These are phyloP conservation scores for Xylaria hypoxylon DNA, from an alignment of 2,329 filamentous ascomycete genomes.

Conservation along the genomic window DNA sequence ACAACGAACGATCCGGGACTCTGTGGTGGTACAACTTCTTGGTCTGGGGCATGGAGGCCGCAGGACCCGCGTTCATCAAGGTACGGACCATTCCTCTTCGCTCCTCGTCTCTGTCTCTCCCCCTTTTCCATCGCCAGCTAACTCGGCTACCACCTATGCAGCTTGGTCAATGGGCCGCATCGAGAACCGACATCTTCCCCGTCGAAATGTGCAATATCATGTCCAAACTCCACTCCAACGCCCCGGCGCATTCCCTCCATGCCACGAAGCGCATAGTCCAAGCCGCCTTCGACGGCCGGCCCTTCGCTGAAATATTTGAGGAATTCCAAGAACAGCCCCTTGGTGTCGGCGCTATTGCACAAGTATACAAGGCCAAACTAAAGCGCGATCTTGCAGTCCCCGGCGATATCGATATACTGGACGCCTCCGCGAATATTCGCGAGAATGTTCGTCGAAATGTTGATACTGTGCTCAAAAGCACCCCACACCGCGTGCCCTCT, in stretches of 20 bases:
- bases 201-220: conserved; percentile 91
- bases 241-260: conserved; percentile 87
- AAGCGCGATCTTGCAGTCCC: conserved; percentile 79
- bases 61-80: conserved; percentile 97
- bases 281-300: conserved; percentile 81
- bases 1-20: conserved; percentile 83
- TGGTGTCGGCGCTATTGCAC: conserved; percentile 94
- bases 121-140: conserved; percentile 27
- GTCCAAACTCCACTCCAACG: conserved; percentile 94
- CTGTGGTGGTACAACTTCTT: conserved; percentile 96
- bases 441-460: conserved; percentile 83
- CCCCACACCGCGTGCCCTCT: conserved; percentile 86
- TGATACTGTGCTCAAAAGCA: conserved; percentile 86
- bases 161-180: conserved; percentile 98
- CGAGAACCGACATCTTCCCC: conserved; percentile 95
- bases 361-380: conserved; percentile 96
- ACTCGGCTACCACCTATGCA: conserved; percentile 56
- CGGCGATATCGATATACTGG: conserved; percentile 66
- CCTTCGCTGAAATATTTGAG: conserved; percentile 93
- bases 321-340: conserved; percentile 92
- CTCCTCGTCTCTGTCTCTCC: too few species aligned
- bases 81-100: conserved; percentile 56
- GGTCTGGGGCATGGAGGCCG: conserved; percentile 88
- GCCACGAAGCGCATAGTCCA: conserved; percentile 83
- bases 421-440: conserved; percentile 67